Percentiles rank a stretch among this genome's conserved stretches.
Conservation (phyloP, 345 rosid species). For the Citrus trifoliata region DNA sequence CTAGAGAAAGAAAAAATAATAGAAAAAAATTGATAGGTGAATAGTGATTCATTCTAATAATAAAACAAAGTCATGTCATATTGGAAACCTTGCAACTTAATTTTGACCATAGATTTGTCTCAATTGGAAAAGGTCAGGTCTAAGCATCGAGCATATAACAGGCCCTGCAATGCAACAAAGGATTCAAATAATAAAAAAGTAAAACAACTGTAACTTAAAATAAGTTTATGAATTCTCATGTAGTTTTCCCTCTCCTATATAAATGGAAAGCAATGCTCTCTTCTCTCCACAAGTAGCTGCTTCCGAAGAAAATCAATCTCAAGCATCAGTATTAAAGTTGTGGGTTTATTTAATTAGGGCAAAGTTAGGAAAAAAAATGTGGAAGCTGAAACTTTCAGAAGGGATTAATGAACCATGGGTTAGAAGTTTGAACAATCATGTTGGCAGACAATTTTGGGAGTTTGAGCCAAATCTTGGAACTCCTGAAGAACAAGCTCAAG, state of each 20-base stretch:
- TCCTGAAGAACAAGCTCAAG: slow-evolving; percentile 21
- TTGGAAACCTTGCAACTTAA: not conserved
- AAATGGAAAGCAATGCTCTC: not conserved
- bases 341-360: not conserved
- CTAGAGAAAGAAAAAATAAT: not conserved
- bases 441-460: slow-evolving; percentile 62
- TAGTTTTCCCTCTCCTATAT: not conserved
- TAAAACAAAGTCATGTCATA: not conserved
- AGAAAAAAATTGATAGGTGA: not conserved
- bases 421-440: slow-evolving; percentile 27
- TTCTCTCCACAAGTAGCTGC: not conserved
- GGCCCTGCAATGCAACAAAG: not conserved
- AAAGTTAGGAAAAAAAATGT: slow-evolving; percentile 19
- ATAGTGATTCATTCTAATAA: not conserved
- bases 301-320: not conserved
- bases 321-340: not conserved
- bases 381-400: slow-evolving; percentile 53
- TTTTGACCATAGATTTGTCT: not conserved
- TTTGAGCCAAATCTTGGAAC: slow-evolving; percentile 40
- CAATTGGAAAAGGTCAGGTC: not conserved
- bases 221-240: no score
- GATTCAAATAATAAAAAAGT: no score
- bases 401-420: slow-evolving; percentile 35
- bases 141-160: not conserved
- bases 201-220: not conserved